Conservation (phyloP, 1,139 yeast genomes). For the Insectozyma bohioensis region DNA sequence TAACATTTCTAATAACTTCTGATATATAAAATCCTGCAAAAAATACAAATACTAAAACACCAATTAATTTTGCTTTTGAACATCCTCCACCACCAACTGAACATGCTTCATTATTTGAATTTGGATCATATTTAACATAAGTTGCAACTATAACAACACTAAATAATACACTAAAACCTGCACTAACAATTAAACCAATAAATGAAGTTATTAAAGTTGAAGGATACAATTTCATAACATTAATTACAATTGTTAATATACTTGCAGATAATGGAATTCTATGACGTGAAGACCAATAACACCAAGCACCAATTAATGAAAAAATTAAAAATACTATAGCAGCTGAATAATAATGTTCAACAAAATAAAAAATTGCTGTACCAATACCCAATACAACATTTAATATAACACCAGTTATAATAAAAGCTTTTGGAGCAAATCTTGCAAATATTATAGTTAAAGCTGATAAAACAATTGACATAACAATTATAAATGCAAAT, state of each 20-base stretch:
- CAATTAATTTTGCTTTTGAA: slow-evolving; percentile 65
- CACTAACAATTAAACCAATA: slow-evolving; percentile 63
- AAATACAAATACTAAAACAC: slow-evolving; percentile 65
- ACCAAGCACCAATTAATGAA: slow-evolving; percentile 62
- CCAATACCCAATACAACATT: slow-evolving; percentile 73
- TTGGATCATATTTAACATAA: slow-evolving; percentile 66
- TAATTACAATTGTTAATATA: slow-evolving; percentile 69
- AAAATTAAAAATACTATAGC: slow-evolving; percentile 73
- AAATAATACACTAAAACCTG: slow-evolving; percentile 65
- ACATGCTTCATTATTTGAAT: slow-evolving; percentile 36
- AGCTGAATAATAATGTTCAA: slow-evolving; percentile 66
- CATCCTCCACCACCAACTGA: slow-evolving; percentile 62
- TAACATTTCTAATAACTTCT: slow-evolving; percentile 81
- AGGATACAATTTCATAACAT: slow-evolving; percentile 71
- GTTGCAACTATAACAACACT: slow-evolving; percentile 70
- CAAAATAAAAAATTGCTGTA: slow-evolving; percentile 71
- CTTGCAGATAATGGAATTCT: slow-evolving; percentile 76
- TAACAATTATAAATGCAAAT: slow-evolving; percentile 63
- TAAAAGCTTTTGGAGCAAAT: slow-evolving; percentile 64
- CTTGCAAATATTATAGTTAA: slow-evolving; percentile 62
- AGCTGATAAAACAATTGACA: slow-evolving; percentile 60
- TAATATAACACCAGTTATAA: slow-evolving; percentile 64
- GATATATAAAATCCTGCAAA: slow-evolving; percentile 86
- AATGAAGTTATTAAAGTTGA: slow-evolving; percentile 65
- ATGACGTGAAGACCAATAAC: slow-evolving; percentile 71